phyloP scores from a whole-genome alignment of 306 rosid genomes.

The Ormosia semicastrata region DNA sequence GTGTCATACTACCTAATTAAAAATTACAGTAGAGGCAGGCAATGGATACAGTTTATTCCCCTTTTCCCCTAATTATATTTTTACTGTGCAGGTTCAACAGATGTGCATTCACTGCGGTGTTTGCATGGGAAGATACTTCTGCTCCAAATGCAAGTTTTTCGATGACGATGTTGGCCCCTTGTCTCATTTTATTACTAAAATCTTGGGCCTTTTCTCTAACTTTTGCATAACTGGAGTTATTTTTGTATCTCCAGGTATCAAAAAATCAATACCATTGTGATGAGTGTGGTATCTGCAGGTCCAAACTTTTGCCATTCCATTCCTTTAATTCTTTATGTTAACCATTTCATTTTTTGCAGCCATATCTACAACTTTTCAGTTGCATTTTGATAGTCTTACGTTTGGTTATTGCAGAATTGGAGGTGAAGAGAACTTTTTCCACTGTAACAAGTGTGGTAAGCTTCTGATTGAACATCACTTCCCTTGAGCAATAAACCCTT shows the following conservation, averaged over 20 bases:
- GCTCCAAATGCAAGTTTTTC: constrained; percentile 73
- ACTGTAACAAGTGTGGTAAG: constrained; percentile 71
- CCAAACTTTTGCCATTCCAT: not conserved
- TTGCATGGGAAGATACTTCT: constrained; percentile 81
- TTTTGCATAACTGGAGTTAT: not conserved
- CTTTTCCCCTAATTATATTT: not conserved
- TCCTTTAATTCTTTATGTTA: not conserved
- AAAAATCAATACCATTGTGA: constrained; percentile 76
- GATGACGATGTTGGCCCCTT: constrained; percentile 62
- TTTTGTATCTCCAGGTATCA: constrained; percentile 27
- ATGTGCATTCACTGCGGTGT: constrained; percentile 68
- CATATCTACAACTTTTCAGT: not conserved
- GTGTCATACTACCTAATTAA: not conserved
- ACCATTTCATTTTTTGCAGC: not conserved
- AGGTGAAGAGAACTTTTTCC: constrained; percentile 69
- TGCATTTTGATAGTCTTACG: not conserved
- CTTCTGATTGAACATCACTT: constrained; percentile 3
- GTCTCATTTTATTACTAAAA: not conserved
- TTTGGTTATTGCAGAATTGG: constrained; percentile 50
- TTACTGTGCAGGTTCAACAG: constrained; percentile 65
- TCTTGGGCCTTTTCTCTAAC: not conserved
- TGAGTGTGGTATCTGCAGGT: constrained; percentile 86
- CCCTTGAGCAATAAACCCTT: not conserved
- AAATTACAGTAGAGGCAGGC: not conserved
- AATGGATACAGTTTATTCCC: not conserved